phyloP scores from a whole-genome alignment of 2,329 filamentous ascomycete species.

The Penicillium sp. region DNA sequence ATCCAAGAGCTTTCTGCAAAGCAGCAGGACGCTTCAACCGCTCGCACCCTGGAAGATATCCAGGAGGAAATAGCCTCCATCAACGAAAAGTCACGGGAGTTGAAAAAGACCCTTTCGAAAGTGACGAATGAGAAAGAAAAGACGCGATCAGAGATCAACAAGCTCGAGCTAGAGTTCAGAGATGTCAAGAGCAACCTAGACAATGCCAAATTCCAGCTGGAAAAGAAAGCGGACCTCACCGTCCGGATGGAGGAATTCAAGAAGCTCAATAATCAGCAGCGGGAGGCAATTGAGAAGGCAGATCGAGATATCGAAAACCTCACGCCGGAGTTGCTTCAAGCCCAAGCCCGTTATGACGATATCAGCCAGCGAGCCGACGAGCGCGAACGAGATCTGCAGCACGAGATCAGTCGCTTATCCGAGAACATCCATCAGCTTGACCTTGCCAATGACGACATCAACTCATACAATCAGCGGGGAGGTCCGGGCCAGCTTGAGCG shows the following conservation, averaged over 20 bases:
- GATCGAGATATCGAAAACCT: constrained; percentile 74
- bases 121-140: constrained; percentile 69
- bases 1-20: constrained; percentile 73
- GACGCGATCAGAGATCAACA: constrained; percentile 63
- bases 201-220: constrained; percentile 68
- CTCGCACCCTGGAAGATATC: constrained; percentile 77
- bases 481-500: constrained; percentile 68
- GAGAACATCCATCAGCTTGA: constrained; percentile 75
- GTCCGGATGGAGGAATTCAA: constrained; percentile 71
- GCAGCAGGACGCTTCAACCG: constrained; percentile 64
- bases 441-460: constrained; percentile 72
- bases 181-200: constrained; percentile 72
- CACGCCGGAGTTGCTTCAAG: constrained; percentile 71
- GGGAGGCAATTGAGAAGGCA: constrained; percentile 64
- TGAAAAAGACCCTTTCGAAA: constrained; percentile 64
- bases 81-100: constrained; percentile 63
- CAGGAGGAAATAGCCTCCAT: constrained; percentile 69
- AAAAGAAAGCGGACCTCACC: constrained; percentile 72
- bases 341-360: constrained; percentile 74
- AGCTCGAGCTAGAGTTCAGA: constrained; percentile 72
- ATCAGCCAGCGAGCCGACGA: constrained; percentile 66
- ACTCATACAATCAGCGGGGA: constrained; percentile 71
- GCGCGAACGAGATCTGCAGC: constrained; percentile 69
- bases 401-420: constrained; percentile 67
- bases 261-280: constrained; percentile 64